Base-by-base conservation (phyloP, 768 basidiomycete species). In the Rhizopogon vulgaris region DNA sequence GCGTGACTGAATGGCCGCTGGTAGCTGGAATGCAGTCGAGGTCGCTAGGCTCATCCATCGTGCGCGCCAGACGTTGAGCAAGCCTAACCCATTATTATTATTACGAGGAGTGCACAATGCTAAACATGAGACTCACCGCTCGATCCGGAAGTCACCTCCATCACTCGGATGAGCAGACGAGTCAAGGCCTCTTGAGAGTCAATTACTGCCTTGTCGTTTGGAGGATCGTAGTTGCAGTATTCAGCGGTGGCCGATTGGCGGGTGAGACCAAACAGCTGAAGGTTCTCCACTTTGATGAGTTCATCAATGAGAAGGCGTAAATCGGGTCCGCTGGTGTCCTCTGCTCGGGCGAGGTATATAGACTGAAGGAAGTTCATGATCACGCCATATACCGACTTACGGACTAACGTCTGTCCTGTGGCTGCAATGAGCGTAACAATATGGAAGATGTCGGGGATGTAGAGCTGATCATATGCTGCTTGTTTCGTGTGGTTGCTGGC, bases 31-130 rank as follows among this genome's bases (percentile, higher is more conserved):
- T 18, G 93, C 91, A 0, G 88, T 89, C 1, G 90, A 83, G 1
- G 89, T 87, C 12, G 92, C 82, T 52, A 96, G 66, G 38, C 90
- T 84, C 87, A 93, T 93, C 92, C 93, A 95, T 34, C 94, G 78
- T 25, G 93, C 90, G 53, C 87, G 80, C 94, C 94, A 96, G 3
- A 88, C 80, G 61, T 96, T 96, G 28, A 88, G 69, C 3, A 91
- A 67, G 10, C 85, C 90, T 90, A 50, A 18, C 50, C 42, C 54
- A 41, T 60, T 39, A 30, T 64, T 32, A 65, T 46, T 36, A 41
- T 15, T 22, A 22, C 2, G 14, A 46, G 14, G 18, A 22, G 9
- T 15, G 9, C 22, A 18, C 28, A 24, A 9, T 46, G 32, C 9
- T 27, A 46, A 34, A 3, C 32, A 46, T 46, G 14, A 38, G 25